Evolutionary conservation across 805 yeast genomes (phyloP), one percentile per base, ranked within the genome.

Genomic region (Candida chauliodis): DNA sequence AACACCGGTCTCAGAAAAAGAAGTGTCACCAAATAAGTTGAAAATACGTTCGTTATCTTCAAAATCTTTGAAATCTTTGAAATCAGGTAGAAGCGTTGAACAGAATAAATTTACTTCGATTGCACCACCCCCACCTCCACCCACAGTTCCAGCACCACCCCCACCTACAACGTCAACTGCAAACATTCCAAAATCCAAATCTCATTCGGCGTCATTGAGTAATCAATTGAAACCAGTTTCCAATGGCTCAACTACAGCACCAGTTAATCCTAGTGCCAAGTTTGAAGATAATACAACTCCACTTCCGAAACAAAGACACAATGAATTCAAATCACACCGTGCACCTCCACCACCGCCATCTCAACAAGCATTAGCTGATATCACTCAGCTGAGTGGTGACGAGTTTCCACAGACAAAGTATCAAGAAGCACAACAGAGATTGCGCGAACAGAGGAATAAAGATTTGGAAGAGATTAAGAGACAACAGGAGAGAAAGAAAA

Each of bases 261-360:
- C 74, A 4, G 47, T 64, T 2, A 33, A 53, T 5, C 53, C 56
- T 2, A 49, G 47, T 8, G 54, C 71, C 3, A 53, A 51, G 38
- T 68, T 68, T 43, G 49, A 27, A 7, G 8, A 27, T 27, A 44
- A 44, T 7, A n/a, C 36, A 25, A 8, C 17, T 23, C 2, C 30
- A 9, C 24, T 47, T 20, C 49, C 47, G 7, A 52, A 55, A 33
- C 51, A 46, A 37, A 41, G 63, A 23, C 44, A 42, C 15, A 40
- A 32, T 3, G 68, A 63, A 11, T 42, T 63, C 30, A 59, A 51
- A 34, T 39, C 61, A 5, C 71, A 63, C 40, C 47, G 71, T 35
- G 63, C 71, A 4, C 68, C 73, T 16, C 73, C 73, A 5, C 71
- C 73, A 16, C 72, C 73, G 3, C 72, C 65, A 11, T 25, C 31